These are phyloP conservation scores for Colletotrichum limetticola DNA, from an alignment of 2,329 filamentous ascomycete species.

Conservation along the genomic window DNA sequence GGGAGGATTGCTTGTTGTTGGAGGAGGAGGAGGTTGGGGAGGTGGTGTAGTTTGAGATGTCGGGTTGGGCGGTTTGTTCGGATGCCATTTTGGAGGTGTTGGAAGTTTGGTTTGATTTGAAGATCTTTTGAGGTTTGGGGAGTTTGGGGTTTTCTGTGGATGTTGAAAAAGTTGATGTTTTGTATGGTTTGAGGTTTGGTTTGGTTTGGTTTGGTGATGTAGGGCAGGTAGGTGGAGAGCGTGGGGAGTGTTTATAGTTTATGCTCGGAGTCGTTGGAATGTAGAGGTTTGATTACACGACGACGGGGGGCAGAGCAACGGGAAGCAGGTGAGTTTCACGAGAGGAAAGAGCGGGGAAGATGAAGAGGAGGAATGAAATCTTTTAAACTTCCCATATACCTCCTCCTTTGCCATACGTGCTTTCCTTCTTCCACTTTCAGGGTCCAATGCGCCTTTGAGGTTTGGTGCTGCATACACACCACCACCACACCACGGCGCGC, in stretches of 20 bases:
- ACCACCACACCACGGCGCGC: background rate
- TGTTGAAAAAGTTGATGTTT: too few relatives aligned
- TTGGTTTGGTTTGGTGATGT: background rate
- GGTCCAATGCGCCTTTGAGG: slow-evolving; percentile 19
- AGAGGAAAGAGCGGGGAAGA: background rate
- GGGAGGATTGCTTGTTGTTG: background rate
- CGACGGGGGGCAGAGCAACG: background rate
- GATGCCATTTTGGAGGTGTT: background rate
- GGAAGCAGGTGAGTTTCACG: background rate
- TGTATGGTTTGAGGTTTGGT: background rate
- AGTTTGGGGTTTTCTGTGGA: background rate
- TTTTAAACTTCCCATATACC: background rate
- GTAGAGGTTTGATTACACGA: slow-evolving; percentile 2
- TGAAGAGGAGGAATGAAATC: background rate
- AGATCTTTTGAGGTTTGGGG: too few relatives aligned
- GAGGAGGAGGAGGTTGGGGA: background rate
- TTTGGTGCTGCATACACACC: background rate
- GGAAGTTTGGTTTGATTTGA: accelerated
- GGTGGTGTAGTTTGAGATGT: background rate
- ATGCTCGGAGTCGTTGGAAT: background rate
- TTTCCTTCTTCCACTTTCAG: background rate
- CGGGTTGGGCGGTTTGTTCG: background rate
- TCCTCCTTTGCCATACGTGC: background rate
- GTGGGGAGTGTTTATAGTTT: background rate
- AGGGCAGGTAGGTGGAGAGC: background rate